Base-by-base conservation (phyloP, 139 green algal genomes). In the Pedinophyceae sp. region DNA sequence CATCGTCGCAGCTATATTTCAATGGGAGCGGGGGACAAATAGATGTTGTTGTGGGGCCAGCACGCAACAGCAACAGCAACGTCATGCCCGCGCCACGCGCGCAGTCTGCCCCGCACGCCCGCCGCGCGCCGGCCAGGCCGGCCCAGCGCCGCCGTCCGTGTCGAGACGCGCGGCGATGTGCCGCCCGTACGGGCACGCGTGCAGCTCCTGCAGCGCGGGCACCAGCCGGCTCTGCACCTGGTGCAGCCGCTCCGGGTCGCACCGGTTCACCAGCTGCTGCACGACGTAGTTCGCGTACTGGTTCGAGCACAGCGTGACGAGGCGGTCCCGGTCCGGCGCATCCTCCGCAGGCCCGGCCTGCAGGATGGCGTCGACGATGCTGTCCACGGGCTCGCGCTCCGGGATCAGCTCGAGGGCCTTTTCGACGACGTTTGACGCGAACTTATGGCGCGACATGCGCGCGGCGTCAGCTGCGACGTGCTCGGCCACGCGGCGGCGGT, bases 371-470 rank as follows among this genome's bases (percentile, higher is more conserved):
- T 73, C 68, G 28, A 92, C 62, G 3, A 92, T 68, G 23, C 80
- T 57, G 47, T 81, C 57, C 22, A 78, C 58, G 53, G 93, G 65
- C 18, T 29, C 40, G 1, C 61, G 54, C 40, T n/a, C n/a, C n/a
- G 25, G 53, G 55, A 81, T 70, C 58, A 82, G 70, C 52, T 83
- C 57, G 20, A 95, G 66, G 74, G 80, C 88, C 59, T 86, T 86
- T 60, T 95, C 87, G 3, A 96, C 65, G 38, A 96, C 87, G 67
- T 95, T 95, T 74, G 60, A 79, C 4, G 87, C 87, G 64, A 93
- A 96, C 74, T 95, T 96, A 71, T 95, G 85, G 69, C 79, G 73
- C 50, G 58, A 73, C 46, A 93, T 69, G 4, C 58, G 23, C 48
- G 85, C 72, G 24, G 85, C 75, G 45, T 77, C 64, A 4, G 65